These are phyloP conservation scores for Pleurotus tuber-regium DNA, from an alignment of 768 basidiomycete species.

Conservation along the genomic window DNA sequence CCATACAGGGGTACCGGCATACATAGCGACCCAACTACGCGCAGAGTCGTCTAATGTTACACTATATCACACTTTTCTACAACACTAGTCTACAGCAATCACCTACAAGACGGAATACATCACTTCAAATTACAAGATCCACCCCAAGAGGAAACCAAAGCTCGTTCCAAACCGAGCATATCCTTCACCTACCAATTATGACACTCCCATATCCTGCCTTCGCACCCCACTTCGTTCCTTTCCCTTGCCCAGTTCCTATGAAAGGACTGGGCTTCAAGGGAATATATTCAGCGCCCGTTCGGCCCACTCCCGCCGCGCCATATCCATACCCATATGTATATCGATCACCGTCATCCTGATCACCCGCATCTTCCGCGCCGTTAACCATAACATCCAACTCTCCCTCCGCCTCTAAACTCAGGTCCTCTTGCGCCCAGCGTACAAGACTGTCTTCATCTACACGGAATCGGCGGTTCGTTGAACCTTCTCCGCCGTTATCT, in stretches of 20 bases:
- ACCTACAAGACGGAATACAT: too few species aligned
- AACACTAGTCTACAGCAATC: not conserved
- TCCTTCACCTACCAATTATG: conserved; percentile 3
- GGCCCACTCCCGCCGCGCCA: conserved; percentile 6
- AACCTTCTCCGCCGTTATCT: not conserved
- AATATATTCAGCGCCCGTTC: conserved; percentile 7
- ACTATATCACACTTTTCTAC: not conserved
- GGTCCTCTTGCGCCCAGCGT: conserved; percentile 7
- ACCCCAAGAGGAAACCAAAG: too few species aligned
- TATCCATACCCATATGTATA: conserved; percentile 6
- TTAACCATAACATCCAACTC: conserved; percentile 10
- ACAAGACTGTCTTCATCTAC: conserved; percentile 6
- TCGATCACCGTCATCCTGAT: not conserved
- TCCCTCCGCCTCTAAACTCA: conserved; percentile 4
- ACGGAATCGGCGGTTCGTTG: not conserved
- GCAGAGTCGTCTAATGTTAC: too few species aligned
- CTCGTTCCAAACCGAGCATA: too few species aligned
- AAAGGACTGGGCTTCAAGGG: conserved; percentile 10
- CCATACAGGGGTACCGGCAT: too few species aligned
- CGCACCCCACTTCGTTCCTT: not conserved
- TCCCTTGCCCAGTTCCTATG: not conserved
- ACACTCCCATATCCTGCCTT: conserved; percentile 8
- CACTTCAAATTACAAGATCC: too few species aligned
- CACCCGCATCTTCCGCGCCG: not conserved
- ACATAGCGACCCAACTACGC: too few species aligned